A percentile compares a stretch with the other conserved stretches of the same genome.
Evolutionary conservation across 305 asterid genomes (phyloP).

Genomic region (Solanum hybrid): DNA sequence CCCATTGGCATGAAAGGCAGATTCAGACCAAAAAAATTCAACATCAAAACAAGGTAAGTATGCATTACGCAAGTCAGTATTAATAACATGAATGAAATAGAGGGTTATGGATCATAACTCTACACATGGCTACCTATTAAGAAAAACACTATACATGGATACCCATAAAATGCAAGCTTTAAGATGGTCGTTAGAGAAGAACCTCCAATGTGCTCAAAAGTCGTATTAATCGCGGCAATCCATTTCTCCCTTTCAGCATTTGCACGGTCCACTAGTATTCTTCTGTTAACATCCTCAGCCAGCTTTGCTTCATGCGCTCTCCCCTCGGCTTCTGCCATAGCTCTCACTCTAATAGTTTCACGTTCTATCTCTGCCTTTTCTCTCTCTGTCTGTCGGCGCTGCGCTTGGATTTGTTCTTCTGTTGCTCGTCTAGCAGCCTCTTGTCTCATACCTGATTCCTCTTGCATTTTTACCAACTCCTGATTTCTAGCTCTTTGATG

Average conservation of each 20-base stretch:
- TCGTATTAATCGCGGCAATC: slow-evolving; percentile 83
- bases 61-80: neutral
- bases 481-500: slow-evolving; percentile 85
- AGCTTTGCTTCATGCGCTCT: slow-evolving; percentile 95
- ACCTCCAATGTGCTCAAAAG: slow-evolving; percentile 98
- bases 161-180: neutral
- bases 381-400: slow-evolving; percentile 84
- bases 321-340: slow-evolving; percentile 94
- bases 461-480: slow-evolving; percentile 93
- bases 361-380: slow-evolving; percentile 84
- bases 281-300: slow-evolving; percentile 79
- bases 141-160: neutral
- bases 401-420: slow-evolving; percentile 95
- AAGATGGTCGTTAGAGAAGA: neutral
- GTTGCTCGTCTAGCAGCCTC: slow-evolving; percentile 91
- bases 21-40: neutral
- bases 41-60: neutral
- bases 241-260: slow-evolving; percentile 93
- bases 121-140: neutral
- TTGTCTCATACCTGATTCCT: slow-evolving; percentile 89
- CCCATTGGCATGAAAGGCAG: neutral
- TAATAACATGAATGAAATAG: neutral
- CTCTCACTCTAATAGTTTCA: slow-evolving; percentile 69
- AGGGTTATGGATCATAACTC: neutral
- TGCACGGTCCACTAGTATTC: slow-evolving; percentile 72